Percentiles rank a stretch among this genome's conserved stretches.
Evolutionary conservation across 164 flowering plant species (phyloP).

Genomic region (Aristolochia contorta): DNA sequence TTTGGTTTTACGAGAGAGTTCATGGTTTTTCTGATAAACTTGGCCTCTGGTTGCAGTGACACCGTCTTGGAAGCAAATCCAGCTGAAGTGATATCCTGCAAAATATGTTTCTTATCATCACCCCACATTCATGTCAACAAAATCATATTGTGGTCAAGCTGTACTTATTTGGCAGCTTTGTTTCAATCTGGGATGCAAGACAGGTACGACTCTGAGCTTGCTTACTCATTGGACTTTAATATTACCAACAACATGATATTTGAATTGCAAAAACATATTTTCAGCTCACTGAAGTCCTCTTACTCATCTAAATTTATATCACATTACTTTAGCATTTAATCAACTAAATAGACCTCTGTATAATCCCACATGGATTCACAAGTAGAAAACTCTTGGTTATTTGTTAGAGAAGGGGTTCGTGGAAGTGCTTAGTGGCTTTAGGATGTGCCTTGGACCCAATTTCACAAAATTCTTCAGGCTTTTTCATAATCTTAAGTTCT

Average conservation of each 20-base stretch:
- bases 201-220: slow-evolving; percentile 32
- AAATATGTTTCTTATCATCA: slow-evolving; percentile 29
- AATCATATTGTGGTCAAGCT: slow-evolving; percentile 51
- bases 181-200: slow-evolving; percentile 89
- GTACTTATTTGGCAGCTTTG: slow-evolving; percentile 63
- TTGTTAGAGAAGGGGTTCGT: too few relatives aligned
- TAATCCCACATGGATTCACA: not conserved
- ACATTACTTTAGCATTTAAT: not conserved
- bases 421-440: too few relatives aligned
- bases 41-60: slow-evolving; percentile 38
- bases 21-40: not conserved
- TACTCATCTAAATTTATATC: not conserved
- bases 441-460: too few relatives aligned
- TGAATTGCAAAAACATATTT: not conserved
- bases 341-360: not conserved
- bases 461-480: too few relatives aligned
- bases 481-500: too few relatives aligned
- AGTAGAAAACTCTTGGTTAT: too few relatives aligned
- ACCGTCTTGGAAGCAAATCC: slow-evolving; percentile 49
- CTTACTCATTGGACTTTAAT: not conserved
- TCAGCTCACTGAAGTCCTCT: not conserved
- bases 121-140: slow-evolving; percentile 78
- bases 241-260: not conserved
- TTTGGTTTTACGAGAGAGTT: too few relatives aligned
- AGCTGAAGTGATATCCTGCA: slow-evolving; percentile 24